A percentile compares a stretch with the other conserved stretches of the same genome.
These are phyloP conservation scores for Xylaria bambusicola DNA, from an alignment of 495 filamentous ascomycete species.

Conservation along the genomic window DNA sequence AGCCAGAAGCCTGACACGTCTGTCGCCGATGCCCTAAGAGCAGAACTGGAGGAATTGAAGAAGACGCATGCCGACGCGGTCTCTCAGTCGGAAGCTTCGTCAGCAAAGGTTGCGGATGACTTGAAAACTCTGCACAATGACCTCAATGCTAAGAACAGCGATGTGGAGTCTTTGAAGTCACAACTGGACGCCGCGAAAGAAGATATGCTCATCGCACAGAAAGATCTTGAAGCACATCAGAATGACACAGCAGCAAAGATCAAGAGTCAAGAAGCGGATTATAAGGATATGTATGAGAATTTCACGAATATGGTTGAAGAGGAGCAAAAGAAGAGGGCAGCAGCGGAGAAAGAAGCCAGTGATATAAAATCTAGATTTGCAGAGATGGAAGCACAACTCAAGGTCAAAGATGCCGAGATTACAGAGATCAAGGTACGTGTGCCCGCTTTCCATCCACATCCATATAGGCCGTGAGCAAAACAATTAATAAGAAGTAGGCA, in stretches of 20 bases:
- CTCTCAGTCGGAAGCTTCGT: slow-evolving; percentile 24
- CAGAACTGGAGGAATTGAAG: slow-evolving; percentile 44
- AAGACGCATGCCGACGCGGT: slow-evolving; percentile 37
- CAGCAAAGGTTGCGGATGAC: slow-evolving; percentile 22
- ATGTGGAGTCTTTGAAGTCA: slow-evolving; percentile 28
- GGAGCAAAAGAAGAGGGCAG: slow-evolving; percentile 44
- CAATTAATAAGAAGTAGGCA: slow-evolving; percentile 28
- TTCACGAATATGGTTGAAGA: slow-evolving; percentile 52
- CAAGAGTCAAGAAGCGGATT: slow-evolving; percentile 54
- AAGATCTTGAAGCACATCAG: slow-evolving; percentile 49
- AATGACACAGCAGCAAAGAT: slow-evolving; percentile 42
- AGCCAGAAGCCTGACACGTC: slow-evolving; percentile 56
- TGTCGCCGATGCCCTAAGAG: slow-evolving; percentile 45
- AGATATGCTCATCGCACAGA: slow-evolving; percentile 41
- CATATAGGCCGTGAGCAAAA: slow-evolving; percentile 2
- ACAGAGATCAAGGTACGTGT: slow-evolving; percentile 52
- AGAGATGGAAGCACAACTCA: slow-evolving; percentile 49
- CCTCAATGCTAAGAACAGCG: slow-evolving; percentile 25
- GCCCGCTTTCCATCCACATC: neutral
- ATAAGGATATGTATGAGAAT: slow-evolving; percentile 57
- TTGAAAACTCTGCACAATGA: slow-evolving; percentile 29
- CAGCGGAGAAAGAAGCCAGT: slow-evolving; percentile 39
- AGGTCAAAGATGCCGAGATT: slow-evolving; percentile 56
- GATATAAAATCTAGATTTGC: slow-evolving; percentile 42
- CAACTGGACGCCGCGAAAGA: slow-evolving; percentile 40